A percentile compares a stretch with the other conserved stretches of the same genome.
Evolutionary conservation across 2,329 filamentous ascomycete species (phyloP).

Genomic region (Aphanoascus verrucosus): DNA sequence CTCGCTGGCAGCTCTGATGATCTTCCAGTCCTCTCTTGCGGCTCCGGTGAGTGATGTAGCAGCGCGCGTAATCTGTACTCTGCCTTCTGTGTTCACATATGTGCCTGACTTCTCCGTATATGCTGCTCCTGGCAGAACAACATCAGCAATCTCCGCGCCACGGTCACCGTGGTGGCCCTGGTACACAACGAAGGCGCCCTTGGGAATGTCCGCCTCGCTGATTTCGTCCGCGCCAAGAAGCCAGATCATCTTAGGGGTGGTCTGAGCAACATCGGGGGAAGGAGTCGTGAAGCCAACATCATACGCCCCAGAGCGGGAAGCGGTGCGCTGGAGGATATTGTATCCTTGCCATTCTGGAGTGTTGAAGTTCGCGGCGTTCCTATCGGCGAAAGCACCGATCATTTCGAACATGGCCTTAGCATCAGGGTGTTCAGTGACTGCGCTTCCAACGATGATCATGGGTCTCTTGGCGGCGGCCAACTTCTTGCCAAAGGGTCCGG

Average conservation of each 20-base stretch:
- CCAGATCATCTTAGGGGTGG: conserved; percentile 91
- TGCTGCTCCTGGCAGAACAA: conserved; percentile 84
- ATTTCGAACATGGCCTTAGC: conserved; percentile 89
- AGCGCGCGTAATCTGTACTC: conserved; percentile 84
- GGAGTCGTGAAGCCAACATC: conserved; percentile 91
- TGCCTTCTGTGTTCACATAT: conserved; percentile 95
- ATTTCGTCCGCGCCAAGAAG: conserved; percentile 92
- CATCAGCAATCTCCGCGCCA: conserved; percentile 83
- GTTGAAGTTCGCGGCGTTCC: conserved; percentile 78
- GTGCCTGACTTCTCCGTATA: conserved; percentile 96
- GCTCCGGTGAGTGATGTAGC: conserved; percentile 83
- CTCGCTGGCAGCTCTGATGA: conserved; percentile 83
- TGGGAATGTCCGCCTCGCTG: conserved; percentile 72
- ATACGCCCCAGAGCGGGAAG: conserved; percentile 84
- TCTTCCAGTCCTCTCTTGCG: conserved; percentile 96
- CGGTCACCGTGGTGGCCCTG: conserved; percentile 96
- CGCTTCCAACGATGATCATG: conserved; percentile 94
- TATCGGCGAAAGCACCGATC: conserved; percentile 82
- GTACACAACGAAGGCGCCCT: conserved; percentile 93
- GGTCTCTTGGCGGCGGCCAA: conserved; percentile 76
- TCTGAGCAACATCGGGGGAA: conserved; percentile 68
- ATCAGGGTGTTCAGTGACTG: conserved; percentile 79
- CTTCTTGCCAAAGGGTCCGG: conserved; percentile 86
- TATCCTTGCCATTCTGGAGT: conserved; percentile 93
- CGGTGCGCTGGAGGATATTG: conserved; percentile 89